A percentile compares a stretch with the other conserved stretches of the same genome.
These are phyloP conservation scores for Syzygium jambos DNA, from an alignment of 345 rosid genomes.

Conservation along the genomic window DNA sequence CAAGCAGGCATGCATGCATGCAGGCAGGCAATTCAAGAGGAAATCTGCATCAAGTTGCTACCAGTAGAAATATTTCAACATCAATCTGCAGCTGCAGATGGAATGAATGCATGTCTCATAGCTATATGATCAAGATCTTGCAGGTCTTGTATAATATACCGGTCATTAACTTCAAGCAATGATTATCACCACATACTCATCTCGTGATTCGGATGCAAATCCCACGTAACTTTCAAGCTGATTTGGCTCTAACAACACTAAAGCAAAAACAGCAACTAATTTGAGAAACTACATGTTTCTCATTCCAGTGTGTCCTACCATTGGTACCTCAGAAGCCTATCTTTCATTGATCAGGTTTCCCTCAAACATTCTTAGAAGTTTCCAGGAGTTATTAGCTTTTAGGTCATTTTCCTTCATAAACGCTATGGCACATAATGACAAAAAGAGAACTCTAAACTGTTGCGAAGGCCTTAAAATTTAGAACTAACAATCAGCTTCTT, in stretches of 20 bases:
- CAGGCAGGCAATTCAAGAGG: not conserved
- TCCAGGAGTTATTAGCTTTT: not conserved
- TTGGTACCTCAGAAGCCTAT: not conserved
- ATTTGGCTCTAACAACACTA: not conserved
- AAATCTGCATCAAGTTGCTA: not conserved
- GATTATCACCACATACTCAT: not conserved
- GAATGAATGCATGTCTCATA: not conserved
- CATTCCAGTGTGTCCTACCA: not conserved
- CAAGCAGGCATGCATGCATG: not conserved
- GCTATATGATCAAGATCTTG: not conserved
- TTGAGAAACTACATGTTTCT: not conserved
- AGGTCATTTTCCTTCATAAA: not conserved
- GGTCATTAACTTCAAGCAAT: not conserved
- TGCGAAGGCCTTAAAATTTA: not conserved
- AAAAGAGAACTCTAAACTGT: not conserved
- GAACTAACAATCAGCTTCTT: not conserved
- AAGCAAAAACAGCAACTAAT: not conserved
- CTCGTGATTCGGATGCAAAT: not conserved
- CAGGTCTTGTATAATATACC: not conserved
- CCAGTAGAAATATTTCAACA: not conserved
- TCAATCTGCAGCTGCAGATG: not conserved
- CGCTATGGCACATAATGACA: not conserved
- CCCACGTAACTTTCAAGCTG: not conserved
- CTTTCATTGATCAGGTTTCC: not conserved
- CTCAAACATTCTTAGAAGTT: not conserved